A percentile compares a stretch with the other conserved stretches of the same genome.
Evolutionary conservation across 2,329 filamentous ascomycete species (phyloP).

Genomic region (Xylariaceae sp.): DNA sequence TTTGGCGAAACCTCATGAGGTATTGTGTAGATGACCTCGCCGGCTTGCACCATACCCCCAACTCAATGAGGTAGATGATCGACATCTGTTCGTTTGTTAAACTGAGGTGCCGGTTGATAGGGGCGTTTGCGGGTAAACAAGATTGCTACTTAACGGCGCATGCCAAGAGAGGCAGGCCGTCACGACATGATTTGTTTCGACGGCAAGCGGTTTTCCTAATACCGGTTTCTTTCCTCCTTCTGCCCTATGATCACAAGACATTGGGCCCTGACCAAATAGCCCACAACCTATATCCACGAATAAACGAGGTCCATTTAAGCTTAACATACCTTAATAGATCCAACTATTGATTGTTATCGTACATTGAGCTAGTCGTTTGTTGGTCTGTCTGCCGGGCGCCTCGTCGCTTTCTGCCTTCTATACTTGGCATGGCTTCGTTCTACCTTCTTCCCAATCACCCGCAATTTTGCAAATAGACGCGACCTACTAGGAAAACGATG

Average conservation of each 20-base stretch:
- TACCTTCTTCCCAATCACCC: conserved; percentile 7
- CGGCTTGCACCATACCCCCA: background rate
- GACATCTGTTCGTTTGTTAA: background rate
- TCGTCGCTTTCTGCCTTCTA: conserved; percentile 23
- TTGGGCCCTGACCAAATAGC: conserved; percentile 10
- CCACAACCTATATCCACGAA: conserved; percentile 1
- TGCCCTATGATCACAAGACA: conserved; percentile 9
- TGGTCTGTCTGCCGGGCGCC: background rate
- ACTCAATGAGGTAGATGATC: conserved; percentile 27
- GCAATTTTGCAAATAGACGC: background rate
- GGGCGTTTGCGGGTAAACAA: conserved; percentile 8
- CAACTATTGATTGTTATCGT: background rate
- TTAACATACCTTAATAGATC: background rate
- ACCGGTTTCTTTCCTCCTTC: conserved; percentile 2
- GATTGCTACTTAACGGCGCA: conserved; percentile 15
- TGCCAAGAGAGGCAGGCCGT: conserved; percentile 30
- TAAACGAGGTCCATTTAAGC: conserved; percentile 7
- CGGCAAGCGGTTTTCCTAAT: background rate
- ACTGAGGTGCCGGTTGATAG: conserved; percentile 14
- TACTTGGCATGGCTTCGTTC: conserved; percentile 24
- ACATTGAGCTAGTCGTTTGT: background rate
- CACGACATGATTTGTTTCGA: conserved; percentile 5
- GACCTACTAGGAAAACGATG: conserved; percentile 5
- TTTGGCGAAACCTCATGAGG: background rate
- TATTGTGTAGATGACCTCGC: conserved; percentile 6